Evolutionary conservation across 83 land plant genomes (phyloP).

Genomic region (Picea mariana): DNA sequence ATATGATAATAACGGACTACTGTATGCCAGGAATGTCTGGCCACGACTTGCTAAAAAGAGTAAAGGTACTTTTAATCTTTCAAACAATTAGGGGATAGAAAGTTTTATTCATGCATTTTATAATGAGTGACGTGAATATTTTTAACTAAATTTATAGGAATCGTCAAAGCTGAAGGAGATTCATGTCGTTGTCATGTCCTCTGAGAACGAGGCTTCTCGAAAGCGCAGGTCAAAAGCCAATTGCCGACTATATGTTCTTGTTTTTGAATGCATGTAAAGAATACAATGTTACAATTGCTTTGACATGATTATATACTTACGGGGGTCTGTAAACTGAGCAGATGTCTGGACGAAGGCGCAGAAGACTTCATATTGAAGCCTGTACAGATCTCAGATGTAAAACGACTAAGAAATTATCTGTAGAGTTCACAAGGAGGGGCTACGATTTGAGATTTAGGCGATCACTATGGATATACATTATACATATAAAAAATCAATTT

Average conservation of each 20-base stretch:
- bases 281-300: neutral
- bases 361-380: conserved; percentile 56
- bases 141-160: conserved; percentile 18
- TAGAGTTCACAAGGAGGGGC: too few relatives aligned
- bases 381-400: conserved; percentile 36
- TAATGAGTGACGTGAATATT: neutral
- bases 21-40: conserved; percentile 89
- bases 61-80: conserved; percentile 42
- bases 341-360: neutral
- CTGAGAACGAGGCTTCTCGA: conserved; percentile 30
- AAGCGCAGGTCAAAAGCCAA: conserved; percentile 24
- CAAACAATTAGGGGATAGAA: neutral
- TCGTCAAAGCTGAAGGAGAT: conserved; percentile 33
- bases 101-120: neutral
- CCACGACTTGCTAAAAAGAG: conserved; percentile 65
- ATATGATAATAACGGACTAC: conserved; percentile 74
- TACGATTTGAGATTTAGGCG: too few relatives aligned
- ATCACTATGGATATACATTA: too few relatives aligned
- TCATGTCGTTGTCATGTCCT: conserved; percentile 44
- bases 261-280: too few relatives aligned
- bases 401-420: conserved; percentile 22
- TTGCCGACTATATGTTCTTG: neutral
- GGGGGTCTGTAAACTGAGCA: conserved; percentile 21
- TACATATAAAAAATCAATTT: too few relatives aligned
- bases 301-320: neutral